Evolutionary conservation across 345 rosid genomes (phyloP), one percentile per base, ranked within the genome.

Genomic region (Microcos paniculata): DNA sequence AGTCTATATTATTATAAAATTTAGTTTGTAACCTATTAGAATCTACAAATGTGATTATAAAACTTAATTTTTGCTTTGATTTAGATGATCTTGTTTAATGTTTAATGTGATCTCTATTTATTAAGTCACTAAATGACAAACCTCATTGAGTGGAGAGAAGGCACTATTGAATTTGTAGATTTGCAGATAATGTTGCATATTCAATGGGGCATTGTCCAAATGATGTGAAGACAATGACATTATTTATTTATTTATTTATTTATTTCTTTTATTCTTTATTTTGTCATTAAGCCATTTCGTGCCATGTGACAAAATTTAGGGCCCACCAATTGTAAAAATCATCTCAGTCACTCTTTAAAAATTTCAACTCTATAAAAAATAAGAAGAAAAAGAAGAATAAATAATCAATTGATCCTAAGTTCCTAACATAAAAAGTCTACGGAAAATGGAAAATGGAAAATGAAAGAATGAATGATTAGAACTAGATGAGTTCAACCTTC

Each of bases 31-130:
- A 23, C 79, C 73, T 42, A 67, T 71, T 63, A 35, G 42, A 63
- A 42, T 75, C 56, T 23, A 43, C 16, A 30, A 58, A 68, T 26
- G 81, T 75, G 79, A 72, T 63, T 24, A n/a, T n/a, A 21, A 63
- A 70, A 57, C 69, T 30, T 12, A 24, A 28, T 59, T 67, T 72
- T 72, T 43, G 16, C 3, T 38, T 64, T 46, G 43, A 38, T 75
- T 26, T 19, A 28, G 58, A 59, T 35, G 6, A 35, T 69, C 24
- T 53, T 40, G 63, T 23, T 55, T 56, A 35, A 35, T 3, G 51
- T 15, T 45, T 59, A 52, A 14, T 46, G 53, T 21, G 18, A 66
- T 24, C 23, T 12, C n/a, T n/a, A n/a, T n/a, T n/a, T n/a, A n/a
- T n/a, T n/a, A 13, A 56, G 40, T 71, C 31, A 16, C 57, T 53